phyloP scores from a whole-genome alignment of 352 stramenopile species.

The Globisporangium cystogenes region DNA sequence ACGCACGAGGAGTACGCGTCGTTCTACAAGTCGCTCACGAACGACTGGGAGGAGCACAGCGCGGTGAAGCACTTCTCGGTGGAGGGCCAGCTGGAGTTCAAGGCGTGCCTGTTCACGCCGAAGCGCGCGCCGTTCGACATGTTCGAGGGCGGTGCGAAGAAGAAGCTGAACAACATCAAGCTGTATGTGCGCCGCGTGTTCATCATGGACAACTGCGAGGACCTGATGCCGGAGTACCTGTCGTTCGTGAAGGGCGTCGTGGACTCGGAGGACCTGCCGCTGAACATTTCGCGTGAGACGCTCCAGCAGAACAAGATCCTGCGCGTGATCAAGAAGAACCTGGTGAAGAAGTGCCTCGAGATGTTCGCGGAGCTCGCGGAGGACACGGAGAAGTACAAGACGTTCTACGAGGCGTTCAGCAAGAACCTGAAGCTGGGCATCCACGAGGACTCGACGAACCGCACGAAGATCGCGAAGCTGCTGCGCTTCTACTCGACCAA shows the following conservation, averaged over 20 bases:
- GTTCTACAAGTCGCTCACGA: constrained; percentile 99
- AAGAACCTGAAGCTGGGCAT: constrained; percentile 99
- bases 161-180: constrained; percentile 99
- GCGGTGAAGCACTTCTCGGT: constrained; percentile 99
- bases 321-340: constrained; percentile 99
- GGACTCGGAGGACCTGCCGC: constrained; percentile 98
- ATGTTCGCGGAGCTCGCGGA: constrained; percentile 99
- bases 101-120: constrained; percentile 96
- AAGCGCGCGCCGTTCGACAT: constrained; percentile 99
- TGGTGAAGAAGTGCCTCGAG: constrained; percentile 99
- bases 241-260: constrained; percentile 99
- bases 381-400: constrained; percentile 97
- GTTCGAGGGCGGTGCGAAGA: constrained; percentile 98
- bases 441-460: constrained; percentile 99
- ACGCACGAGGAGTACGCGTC: constrained; percentile 98
- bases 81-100: constrained; percentile 99
- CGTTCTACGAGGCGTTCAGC: constrained; percentile 99
- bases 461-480: constrained; percentile 98
- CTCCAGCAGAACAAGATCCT: constrained; percentile 99
- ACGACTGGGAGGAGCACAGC: constrained; percentile 99
- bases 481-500: constrained; percentile 99
- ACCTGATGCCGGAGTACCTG: constrained; percentile 99
- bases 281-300: constrained; percentile 99
- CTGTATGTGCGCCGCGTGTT: constrained; percentile 99
- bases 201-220: constrained; percentile 99